Evolutionary conservation across 305 asterid genomes (phyloP), one percentile per base, ranked within the genome.

Genomic region (Fraxinus dipetala): DNA sequence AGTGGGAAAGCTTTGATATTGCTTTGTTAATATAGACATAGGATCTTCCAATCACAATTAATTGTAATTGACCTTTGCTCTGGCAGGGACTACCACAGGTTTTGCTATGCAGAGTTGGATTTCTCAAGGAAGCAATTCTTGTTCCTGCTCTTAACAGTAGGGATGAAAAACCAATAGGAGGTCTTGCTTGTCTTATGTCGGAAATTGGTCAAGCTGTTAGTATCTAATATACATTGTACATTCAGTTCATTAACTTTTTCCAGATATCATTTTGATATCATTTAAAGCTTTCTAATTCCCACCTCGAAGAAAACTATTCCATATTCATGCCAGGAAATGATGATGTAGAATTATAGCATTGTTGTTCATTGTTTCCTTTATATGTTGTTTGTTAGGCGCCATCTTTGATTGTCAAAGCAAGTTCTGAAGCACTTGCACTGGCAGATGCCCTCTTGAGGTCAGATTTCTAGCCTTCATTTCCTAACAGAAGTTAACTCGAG

Each of bases 131-230:
- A 85, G 88, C 84, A 75, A 93, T 92, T 87, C 93, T 94, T 82
- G 85, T 87, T 86, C 97, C 97, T 70, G 97, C 98, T 80, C 91
- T 94, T 80, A 89, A 85, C 82, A 88, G 88, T 81, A 91, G 97
- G 87, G 95, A 94, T 59, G 94, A 89, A 92, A 90, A 89, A 88
- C 91, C 89, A 81, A 86, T 94, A 34, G 90, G 92, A 83, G 91
- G 97, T 83, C 90, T 94, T 83, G 97, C 97, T 65, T 89, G 93
- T 87, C 90, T 94, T 90, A 86, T 94, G 93, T 91, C 98, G n/a
- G 98, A 94, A 91, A 92, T 94, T 84, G 98, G 98, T 72, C 97
- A 92, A 83, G 93, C 98, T 79, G 98, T 94, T 90, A 89, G 98
- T 87, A 82, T 86, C 83, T 61, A 79, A 36, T 78, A 72, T 69